These are phyloP conservation scores for Verticillium dahliae DNA, from an alignment of 2,329 filamentous ascomycete species.

Conservation along the genomic window DNA sequence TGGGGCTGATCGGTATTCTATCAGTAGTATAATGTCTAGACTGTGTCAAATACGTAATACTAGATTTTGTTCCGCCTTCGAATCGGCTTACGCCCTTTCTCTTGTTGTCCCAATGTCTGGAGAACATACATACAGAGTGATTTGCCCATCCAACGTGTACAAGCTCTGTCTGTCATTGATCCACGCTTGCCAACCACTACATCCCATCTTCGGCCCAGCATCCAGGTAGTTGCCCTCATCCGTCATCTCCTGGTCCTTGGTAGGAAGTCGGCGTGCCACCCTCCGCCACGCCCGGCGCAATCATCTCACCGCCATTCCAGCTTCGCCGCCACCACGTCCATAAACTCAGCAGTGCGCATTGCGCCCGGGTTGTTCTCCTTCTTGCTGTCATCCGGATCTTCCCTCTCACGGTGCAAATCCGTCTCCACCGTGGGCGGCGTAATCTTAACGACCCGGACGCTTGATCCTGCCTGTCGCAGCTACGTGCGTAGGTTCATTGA, in stretches of 20 bases:
- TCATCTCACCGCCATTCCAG: constrained; percentile 42
- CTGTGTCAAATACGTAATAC: too few relatives aligned
- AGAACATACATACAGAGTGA: too few relatives aligned
- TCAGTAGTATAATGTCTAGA: too few relatives aligned
- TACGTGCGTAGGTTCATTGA: constrained; percentile 48
- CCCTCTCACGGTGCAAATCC: constrained; percentile 47
- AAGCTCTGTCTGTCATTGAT: too few relatives aligned
- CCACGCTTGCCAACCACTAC: too few relatives aligned
- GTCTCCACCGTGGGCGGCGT: constrained; percentile 48
- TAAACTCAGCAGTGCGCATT: constrained; percentile 47
- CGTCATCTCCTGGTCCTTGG: constrained; percentile 12
- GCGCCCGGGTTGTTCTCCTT: constrained; percentile 42
- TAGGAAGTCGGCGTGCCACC: constrained; percentile 29
- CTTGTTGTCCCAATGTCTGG: too few relatives aligned
- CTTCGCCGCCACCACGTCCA: constrained; percentile 35
- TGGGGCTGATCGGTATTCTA: too few relatives aligned
- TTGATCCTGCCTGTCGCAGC: constrained; percentile 27
- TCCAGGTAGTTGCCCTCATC: background rate
- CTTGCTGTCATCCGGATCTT: constrained; percentile 52
- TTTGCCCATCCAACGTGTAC: too few relatives aligned
- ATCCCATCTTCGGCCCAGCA: background rate
- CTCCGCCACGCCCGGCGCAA: constrained; percentile 39
- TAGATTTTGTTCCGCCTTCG: too few relatives aligned
- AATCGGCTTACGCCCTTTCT: too few relatives aligned
- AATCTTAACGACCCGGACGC: constrained; percentile 46